These are phyloP conservation scores for Cladosporium sp. DNA, from an alignment of 2,329 filamentous ascomycete genomes.

Conservation along the genomic window DNA sequence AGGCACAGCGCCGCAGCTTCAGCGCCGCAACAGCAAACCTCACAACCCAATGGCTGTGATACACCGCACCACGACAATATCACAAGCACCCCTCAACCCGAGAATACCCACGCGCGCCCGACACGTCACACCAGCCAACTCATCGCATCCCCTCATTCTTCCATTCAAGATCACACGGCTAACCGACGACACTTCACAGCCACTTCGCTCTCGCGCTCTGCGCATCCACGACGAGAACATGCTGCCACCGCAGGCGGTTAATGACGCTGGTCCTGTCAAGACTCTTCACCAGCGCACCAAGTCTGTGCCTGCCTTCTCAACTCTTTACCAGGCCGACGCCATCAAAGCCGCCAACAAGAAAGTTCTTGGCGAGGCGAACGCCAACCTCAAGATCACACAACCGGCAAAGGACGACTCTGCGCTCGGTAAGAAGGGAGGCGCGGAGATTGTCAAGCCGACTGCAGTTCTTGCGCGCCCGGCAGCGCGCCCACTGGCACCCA, in stretches of 20 bases:
- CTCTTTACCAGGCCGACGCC: constrained; percentile 47
- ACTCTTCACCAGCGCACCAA: constrained; percentile 77
- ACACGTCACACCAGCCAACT: constrained; percentile 5
- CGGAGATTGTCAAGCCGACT: constrained; percentile 39
- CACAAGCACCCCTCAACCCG: background rate
- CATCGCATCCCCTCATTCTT: background rate
- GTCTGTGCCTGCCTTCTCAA: constrained; percentile 63
- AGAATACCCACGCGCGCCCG: background rate
- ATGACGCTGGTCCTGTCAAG: constrained; percentile 48
- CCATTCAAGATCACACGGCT: constrained; percentile 17
- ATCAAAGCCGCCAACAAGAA: constrained; percentile 66
- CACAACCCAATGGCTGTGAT: background rate
- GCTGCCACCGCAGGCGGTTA: constrained; percentile 34
- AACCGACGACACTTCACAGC: constrained; percentile 46
- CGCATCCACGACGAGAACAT: constrained; percentile 70
- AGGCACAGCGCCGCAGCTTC: background rate
- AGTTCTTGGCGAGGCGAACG: constrained; percentile 30
- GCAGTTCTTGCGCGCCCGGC: constrained; percentile 49
- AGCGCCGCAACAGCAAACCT: constrained; percentile 1
- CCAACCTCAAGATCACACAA: constrained; percentile 28
- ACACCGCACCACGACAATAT: background rate
- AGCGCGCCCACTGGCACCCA: constrained; percentile 50
- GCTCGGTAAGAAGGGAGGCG: constrained; percentile 42
- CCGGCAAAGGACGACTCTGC: constrained; percentile 54
- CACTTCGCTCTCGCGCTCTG: constrained; percentile 62